These are phyloP conservation scores for Kodamaea derodonti DNA, from an alignment of 1,139 yeast genomes.

Conservation along the genomic window DNA sequence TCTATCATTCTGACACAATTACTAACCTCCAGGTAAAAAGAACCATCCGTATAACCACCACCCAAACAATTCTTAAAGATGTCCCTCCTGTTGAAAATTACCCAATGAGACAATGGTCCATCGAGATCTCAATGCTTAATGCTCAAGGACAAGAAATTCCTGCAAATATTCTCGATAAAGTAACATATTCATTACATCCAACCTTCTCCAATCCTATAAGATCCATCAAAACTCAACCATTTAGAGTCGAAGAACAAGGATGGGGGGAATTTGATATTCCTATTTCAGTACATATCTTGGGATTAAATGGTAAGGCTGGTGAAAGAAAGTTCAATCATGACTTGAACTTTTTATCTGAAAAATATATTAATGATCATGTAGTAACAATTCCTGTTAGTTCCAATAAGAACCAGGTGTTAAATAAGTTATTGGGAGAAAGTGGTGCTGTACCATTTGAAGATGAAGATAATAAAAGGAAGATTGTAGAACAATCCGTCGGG, in stretches of 20 bases:
- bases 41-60: conserved; percentile 84
- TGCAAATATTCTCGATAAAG: conserved; percentile 87
- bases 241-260: conserved; percentile 86
- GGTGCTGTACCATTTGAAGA: conserved; percentile 69
- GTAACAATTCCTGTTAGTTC: conserved; percentile 67
- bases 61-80: conserved; percentile 78
- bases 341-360: conserved; percentile 76
- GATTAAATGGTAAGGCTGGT: conserved; percentile 72
- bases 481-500: conserved; percentile 28
- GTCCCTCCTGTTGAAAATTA: conserved; percentile 86
- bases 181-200: conserved; percentile 90
- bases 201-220: conserved; percentile 89
- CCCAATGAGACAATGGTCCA: conserved; percentile 95
- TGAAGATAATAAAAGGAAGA: conserved; percentile 15
- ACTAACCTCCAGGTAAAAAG: conserved; percentile 56
- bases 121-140: conserved; percentile 71
- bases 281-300: conserved; percentile 67
- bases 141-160: conserved; percentile 80
- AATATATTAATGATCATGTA: conserved; percentile 73
- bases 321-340: conserved; percentile 86
- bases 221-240: conserved; percentile 80
- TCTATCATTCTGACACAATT: no score
- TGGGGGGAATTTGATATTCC: conserved; percentile 98
- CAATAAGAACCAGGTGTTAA: conserved; percentile 58
- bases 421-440: conserved; percentile 69